Evolutionary conservation across 805 yeast species (phyloP).

Genomic region (Isabelozyma heimii): DNA sequence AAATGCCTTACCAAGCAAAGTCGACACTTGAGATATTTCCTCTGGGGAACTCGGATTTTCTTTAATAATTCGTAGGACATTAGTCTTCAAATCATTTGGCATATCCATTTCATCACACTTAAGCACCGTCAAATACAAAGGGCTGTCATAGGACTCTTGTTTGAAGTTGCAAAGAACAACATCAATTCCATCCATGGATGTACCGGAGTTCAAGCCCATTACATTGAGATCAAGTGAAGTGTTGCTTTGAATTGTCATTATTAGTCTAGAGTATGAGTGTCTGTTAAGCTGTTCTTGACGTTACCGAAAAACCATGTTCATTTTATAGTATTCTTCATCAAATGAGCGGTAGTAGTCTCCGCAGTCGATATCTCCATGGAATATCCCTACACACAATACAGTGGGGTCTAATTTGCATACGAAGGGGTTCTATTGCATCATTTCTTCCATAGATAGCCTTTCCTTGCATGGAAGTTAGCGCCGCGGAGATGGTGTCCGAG

Average conservation of each 20-base stretch:
- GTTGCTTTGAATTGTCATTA: background rate
- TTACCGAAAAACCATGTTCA: background rate
- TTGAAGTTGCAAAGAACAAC: slow-evolving; percentile 9
- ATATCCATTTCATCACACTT: slow-evolving; percentile 9
- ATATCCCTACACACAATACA: background rate
- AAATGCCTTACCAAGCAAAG: slow-evolving; percentile 8
- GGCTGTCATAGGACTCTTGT: slow-evolving; percentile 2
- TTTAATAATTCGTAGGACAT: slow-evolving; percentile 5
- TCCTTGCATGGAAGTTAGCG: background rate
- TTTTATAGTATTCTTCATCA: background rate
- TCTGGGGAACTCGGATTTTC: slow-evolving; percentile 8
- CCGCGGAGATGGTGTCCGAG: background rate
- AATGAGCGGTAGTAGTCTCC: background rate
- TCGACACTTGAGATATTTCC: slow-evolving; percentile 8
- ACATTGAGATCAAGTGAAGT: slow-evolving; percentile 5
- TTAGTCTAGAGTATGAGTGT: background rate
- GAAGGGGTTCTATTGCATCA: too few relatives aligned
- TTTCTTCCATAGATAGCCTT: background rate
- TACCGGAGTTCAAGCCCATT: slow-evolving; percentile 9
- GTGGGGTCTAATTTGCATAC: background rate
- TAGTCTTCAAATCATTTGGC: slow-evolving; percentile 5
- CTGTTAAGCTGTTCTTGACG: background rate
- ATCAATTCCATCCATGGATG: slow-evolving; percentile 13
- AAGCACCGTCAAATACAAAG: slow-evolving; percentile 7
- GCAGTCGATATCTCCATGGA: background rate